Base-by-base conservation (phyloP, 2,329 filamentous ascomycete species). In the Microascus cirrosus region DNA sequence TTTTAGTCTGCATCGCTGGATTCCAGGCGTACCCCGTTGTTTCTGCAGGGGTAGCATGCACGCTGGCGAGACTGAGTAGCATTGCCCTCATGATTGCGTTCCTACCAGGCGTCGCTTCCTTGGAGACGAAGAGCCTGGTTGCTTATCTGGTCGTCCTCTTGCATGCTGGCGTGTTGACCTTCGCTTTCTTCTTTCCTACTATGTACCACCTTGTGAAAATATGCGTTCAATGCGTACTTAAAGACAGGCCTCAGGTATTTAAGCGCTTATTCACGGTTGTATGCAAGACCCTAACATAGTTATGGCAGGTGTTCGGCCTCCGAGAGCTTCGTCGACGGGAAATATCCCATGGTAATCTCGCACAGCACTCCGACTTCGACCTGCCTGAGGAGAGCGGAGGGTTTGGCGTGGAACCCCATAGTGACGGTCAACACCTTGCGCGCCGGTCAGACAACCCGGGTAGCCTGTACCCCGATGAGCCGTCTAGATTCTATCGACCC, bases 31-130 rank as follows among this genome's bases (percentile, higher is more conserved):
- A 84, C 64, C 77, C 84, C 48, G 77, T 78, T 7, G 80, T 84
- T 39, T 87, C 53, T 83, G 1, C 86, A 84, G 35, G 87, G 87
- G 83, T 87, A 87, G 81, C 63, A 86, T 86, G 68, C 77, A 83
- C 6, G 69, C 76, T 15, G 73, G 84, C 22, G 76, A 59, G 85
- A 54, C 77, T 88, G 13, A 68, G 81, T 50, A 83, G 80, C 1
- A 34, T 65, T 32, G 18, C 60, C 11, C 60, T 69, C 34, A 64
- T 69, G 42, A 68, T 82, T 15, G 69, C 80, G 12, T 73, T 84
- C 57, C 74, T 77, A 24, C 76, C 84, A 0, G 86, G 86, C 61
- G 76, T 87, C 24, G 83, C 84, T 1, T 81, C 80, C 1, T 76
- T 84, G 61, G 71, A 77, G 1, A 71, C 81, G 1, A 84, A 83